Percentiles rank a stretch among this genome's conserved stretches.
Evolutionary conservation across 345 rosid species (phyloP).

Genomic region (Eucalyptus viminalis): DNA sequence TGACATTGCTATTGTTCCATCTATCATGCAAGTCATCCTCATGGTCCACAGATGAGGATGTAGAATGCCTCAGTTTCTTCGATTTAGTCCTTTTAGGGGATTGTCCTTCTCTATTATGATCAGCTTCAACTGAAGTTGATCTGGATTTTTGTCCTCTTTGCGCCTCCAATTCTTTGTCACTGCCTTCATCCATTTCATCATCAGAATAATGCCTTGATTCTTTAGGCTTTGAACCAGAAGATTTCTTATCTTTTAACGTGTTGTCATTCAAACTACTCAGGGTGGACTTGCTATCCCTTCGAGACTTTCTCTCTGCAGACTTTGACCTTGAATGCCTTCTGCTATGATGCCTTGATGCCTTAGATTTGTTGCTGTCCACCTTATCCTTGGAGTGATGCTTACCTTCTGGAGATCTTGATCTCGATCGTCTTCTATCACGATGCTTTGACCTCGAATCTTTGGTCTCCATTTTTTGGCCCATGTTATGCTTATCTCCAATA

Average conservation of each 20-base stretch:
- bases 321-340: constrained; percentile 56
- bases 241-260: constrained; percentile 32
- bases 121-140: constrained; percentile 34
- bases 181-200: constrained; percentile 22
- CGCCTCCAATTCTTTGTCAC: constrained; percentile 31
- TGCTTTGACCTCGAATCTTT: constrained; percentile 27
- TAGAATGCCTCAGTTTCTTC: constrained; percentile 21
- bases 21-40: constrained; percentile 6
- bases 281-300: constrained; percentile 33
- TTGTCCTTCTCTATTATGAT: constrained; percentile 14
- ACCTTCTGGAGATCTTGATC: constrained; percentile 60
- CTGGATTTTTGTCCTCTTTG: constrained; percentile 19
- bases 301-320: constrained; percentile 42
- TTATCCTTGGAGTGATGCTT: constrained; percentile 26
- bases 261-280: constrained; percentile 37
- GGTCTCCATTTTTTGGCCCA: constrained; percentile 3
- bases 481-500: constrained; percentile 1
- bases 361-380: constrained; percentile 28
- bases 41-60: constrained; percentile 29
- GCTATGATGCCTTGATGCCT: constrained; percentile 37
- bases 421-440: constrained; percentile 47
- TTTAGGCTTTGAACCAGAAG: constrained; percentile 42
- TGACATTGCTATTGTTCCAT: constrained; percentile 3
- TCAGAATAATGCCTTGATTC: constrained; percentile 27
- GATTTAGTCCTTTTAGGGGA: constrained; percentile 29